These are phyloP conservation scores for Oryza officinalis DNA, from an alignment of 176 grass and related monocot species.

Conservation along the genomic window DNA sequence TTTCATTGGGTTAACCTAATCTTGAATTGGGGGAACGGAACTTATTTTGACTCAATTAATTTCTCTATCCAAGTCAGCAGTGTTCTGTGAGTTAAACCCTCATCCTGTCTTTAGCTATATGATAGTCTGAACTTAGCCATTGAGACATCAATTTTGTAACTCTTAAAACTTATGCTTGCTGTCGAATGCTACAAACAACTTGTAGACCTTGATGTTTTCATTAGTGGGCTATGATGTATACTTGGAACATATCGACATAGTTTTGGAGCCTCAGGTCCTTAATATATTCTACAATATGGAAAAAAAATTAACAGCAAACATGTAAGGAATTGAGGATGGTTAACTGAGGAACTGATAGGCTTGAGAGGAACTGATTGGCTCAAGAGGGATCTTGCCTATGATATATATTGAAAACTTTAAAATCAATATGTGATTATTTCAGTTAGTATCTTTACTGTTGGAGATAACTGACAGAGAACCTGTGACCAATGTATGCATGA, in stretches of 20 bases:
- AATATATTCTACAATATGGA: neutral
- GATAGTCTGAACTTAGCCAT: too few species aligned
- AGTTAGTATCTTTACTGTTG: neutral
- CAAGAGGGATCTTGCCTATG: neutral
- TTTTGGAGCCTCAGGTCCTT: neutral
- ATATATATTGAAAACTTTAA: neutral
- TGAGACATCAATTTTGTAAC: too few species aligned
- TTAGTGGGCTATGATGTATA: neutral
- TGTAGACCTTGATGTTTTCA: neutral
- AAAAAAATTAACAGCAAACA: neutral
- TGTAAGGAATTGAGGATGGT: neutral
- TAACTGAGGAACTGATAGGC: neutral
- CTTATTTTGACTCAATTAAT: neutral
- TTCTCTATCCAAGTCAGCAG: too few species aligned
- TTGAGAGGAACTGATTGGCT: too few species aligned
- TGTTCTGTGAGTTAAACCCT: too few species aligned
- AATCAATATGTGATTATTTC: neutral
- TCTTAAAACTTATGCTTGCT: too few species aligned
- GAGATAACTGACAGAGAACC: neutral
- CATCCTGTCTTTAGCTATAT: too few species aligned
- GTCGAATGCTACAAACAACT: neutral
- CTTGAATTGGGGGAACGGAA: neutral
- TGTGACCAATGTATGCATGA: neutral
- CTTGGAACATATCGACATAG: neutral
- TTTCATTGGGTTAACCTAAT: neutral